A percentile compares a stretch with the other conserved stretches of the same genome.
phyloP scores from a whole-genome alignment of 179 eudicot species.

The Heliamphora pulchella region DNA sequence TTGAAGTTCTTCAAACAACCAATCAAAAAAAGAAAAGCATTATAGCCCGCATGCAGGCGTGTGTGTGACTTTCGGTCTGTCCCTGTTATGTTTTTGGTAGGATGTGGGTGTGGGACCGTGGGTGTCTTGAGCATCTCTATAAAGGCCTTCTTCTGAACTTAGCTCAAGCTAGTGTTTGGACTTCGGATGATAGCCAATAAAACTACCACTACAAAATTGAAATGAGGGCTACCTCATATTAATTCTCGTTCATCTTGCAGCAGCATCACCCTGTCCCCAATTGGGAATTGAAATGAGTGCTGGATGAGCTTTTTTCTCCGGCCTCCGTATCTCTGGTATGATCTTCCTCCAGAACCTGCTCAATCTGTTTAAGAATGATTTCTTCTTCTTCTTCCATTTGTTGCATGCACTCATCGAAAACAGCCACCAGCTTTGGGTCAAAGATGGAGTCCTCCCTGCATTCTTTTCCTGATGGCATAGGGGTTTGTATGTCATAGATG shows the following conservation, averaged over 20 bases:
- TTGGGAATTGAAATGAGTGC: neutral
- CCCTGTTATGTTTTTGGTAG: too few relatives aligned
- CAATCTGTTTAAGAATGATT: conserved; percentile 22
- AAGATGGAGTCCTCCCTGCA: conserved; percentile 15
- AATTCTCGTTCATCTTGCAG: neutral
- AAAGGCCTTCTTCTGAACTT: too few relatives aligned
- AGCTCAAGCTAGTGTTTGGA: too few relatives aligned
- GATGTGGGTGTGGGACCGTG: too few relatives aligned
- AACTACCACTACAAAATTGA: conserved; percentile 12
- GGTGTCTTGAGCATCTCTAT: too few relatives aligned
- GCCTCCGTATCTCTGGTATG: neutral
- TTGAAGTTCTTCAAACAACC: too few relatives aligned
- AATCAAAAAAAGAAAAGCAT: too few relatives aligned
- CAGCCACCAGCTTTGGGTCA: conserved; percentile 27
- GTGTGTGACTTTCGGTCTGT: too few relatives aligned
- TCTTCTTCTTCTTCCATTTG: conserved; percentile 27
- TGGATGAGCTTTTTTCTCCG: neutral
- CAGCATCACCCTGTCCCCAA: neutral
- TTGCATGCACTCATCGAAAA: conserved; percentile 27
- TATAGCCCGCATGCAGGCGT: too few relatives aligned
- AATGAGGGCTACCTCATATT: neutral
- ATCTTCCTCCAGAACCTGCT: conserved; percentile 2
- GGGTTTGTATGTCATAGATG: conserved; percentile 12
- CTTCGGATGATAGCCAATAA: neutral
- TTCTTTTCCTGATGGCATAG: neutral